These are phyloP conservation scores for Steccherinum ochraceum DNA, from an alignment of 768 basidiomycete genomes.

Conservation along the genomic window DNA sequence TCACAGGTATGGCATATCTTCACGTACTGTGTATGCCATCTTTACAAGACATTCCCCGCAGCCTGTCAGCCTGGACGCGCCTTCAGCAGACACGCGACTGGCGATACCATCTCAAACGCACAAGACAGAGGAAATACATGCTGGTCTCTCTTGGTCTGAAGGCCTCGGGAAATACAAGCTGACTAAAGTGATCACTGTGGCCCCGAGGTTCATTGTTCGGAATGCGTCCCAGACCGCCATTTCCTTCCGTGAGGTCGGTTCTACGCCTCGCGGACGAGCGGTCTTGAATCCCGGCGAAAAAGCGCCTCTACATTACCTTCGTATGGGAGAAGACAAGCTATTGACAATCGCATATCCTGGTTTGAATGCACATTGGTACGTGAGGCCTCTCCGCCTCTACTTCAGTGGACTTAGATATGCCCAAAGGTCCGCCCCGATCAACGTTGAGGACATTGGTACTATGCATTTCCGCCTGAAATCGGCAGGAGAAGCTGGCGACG, in stretches of 20 bases:
- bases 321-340: constrained; percentile 61
- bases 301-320: constrained; percentile 60
- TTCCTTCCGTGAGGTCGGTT: constrained; percentile 82
- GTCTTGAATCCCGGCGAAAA: constrained; percentile 63
- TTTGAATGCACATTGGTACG: constrained; percentile 74
- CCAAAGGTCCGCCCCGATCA: constrained; percentile 85
- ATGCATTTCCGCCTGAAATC: constrained; percentile 66
- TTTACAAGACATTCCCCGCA: constrained; percentile 19
- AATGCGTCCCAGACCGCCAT: constrained; percentile 69
- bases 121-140: constrained; percentile 62
- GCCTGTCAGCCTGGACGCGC: constrained; percentile 88
- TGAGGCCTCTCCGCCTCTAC: constrained; percentile 4
- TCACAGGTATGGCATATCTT: constrained; percentile 43
- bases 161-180: constrained; percentile 97
- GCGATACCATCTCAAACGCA: constrained; percentile 59
- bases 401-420: not conserved
- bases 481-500: constrained; percentile 29
- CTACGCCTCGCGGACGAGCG: constrained; percentile 53
- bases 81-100: constrained; percentile 83
- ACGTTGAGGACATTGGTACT: constrained; percentile 84
- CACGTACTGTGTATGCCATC: not conserved
- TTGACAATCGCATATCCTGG: constrained; percentile 86
- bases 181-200: constrained; percentile 85
- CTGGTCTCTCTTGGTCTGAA: constrained; percentile 89
- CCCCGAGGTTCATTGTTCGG: constrained; percentile 86